Percentiles rank a stretch among this genome's conserved stretches.
phyloP scores from a whole-genome alignment of 2,329 filamentous ascomycete species.

The Sphaerulina vaccinii region DNA sequence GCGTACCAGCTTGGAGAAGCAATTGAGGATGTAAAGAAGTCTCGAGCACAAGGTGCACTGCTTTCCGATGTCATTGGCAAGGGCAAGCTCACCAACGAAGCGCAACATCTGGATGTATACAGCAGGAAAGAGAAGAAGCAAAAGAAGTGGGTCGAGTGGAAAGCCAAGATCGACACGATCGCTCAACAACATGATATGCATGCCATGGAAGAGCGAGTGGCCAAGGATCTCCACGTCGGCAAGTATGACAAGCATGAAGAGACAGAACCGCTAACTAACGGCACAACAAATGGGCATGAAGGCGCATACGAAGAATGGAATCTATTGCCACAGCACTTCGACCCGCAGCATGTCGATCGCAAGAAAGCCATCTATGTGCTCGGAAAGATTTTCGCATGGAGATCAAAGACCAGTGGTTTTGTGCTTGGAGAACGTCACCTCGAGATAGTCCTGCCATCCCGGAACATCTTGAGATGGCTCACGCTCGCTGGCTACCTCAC shows the following conservation, averaged over 20 bases:
- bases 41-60: conserved; percentile 51
- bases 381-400: conserved; percentile 47
- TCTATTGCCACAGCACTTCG: conserved; percentile 34
- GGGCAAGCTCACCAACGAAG: conserved; percentile 44
- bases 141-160: conserved; percentile 32
- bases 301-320: conserved; percentile 53
- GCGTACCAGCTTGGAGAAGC: conserved; percentile 57
- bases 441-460: conserved; percentile 33
- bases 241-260: conserved; percentile 10
- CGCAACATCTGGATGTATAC: conserved; percentile 7
- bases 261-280: conserved; percentile 8
- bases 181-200: conserved; percentile 25
- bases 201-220: conserved; percentile 33
- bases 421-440: conserved; percentile 18
- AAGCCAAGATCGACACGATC: conserved; percentile 28
- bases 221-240: conserved; percentile 27
- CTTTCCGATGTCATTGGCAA: conserved; percentile 73
- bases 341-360: conserved; percentile 56
- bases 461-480: conserved; percentile 58
- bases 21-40: conserved; percentile 37
- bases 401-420: conserved; percentile 12
- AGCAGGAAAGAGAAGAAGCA: conserved; percentile 22
- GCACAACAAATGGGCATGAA: conserved; percentile 4
- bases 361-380: conserved; percentile 61
- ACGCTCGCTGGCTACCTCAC: conserved; percentile 56